Evolutionary conservation across 305 asterid species (phyloP).

Genomic region (Fraxinus latifolia): DNA sequence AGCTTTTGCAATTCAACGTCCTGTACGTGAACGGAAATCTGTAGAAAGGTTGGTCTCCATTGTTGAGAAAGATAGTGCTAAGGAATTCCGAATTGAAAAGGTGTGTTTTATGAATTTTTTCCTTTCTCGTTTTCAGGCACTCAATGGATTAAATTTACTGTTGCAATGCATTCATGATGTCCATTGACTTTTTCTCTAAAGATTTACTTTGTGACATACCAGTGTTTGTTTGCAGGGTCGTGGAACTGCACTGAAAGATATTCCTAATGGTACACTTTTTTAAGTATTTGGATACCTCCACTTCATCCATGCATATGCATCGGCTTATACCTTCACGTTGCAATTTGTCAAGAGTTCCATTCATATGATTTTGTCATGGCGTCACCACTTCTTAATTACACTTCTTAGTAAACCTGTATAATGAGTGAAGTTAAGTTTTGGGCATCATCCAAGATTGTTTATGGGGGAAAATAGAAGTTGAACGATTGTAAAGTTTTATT

Average conservation of each 20-base stretch:
- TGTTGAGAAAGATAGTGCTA: constrained; percentile 58
- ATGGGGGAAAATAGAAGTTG: neutral
- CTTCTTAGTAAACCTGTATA: neutral
- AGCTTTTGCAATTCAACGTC: constrained; percentile 54
- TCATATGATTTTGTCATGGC: neutral
- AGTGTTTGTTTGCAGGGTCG: constrained; percentile 58
- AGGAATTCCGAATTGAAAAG: constrained; percentile 38
- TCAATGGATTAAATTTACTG: neutral
- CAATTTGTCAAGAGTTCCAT: neutral
- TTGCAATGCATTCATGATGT: neutral
- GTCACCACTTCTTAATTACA: neutral
- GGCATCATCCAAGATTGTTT: neutral
- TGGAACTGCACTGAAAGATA: constrained; percentile 84
- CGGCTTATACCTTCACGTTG: neutral
- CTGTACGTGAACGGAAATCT: constrained; percentile 80
- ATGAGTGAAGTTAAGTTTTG: neutral
- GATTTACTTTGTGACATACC: neutral
- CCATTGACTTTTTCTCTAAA: constrained; percentile 11
- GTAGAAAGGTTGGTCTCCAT: constrained; percentile 77
- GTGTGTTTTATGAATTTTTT: neutral
- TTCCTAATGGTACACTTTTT: constrained; percentile 65
- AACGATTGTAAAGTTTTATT: neutral
- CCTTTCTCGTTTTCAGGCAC: neutral
- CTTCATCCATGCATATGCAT: constrained; percentile 12
- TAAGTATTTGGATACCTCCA: constrained; percentile 7